A percentile compares a stretch with the other conserved stretches of the same genome.
These are phyloP conservation scores for Curvularia lunata DNA, from an alignment of 2,329 filamentous ascomycete species.

Conservation along the genomic window DNA sequence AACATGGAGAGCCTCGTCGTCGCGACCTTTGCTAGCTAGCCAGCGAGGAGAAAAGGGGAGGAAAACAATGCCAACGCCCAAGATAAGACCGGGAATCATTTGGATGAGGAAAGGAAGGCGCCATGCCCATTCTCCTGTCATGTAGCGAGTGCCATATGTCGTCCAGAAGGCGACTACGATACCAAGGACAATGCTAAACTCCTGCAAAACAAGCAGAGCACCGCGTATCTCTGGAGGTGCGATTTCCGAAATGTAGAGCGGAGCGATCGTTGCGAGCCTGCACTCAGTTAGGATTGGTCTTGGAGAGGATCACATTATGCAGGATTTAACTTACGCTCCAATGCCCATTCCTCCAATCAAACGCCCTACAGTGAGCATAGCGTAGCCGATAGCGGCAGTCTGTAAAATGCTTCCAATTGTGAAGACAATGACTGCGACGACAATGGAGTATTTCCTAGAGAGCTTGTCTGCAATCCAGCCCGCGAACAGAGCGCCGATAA, in stretches of 20 bases:
- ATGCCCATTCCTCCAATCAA: conserved; percentile 60
- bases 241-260: conserved; percentile 62
- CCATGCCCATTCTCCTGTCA: conserved; percentile 53
- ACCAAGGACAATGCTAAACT: conserved; percentile 56
- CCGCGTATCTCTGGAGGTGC: conserved; percentile 58
- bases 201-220: conserved; percentile 57
- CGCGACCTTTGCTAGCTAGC: conserved; percentile 52
- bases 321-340: conserved; percentile 51
- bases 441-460: conserved; percentile 60
- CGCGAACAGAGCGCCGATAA: conserved; percentile 49
- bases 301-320: too few species aligned
- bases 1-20: conserved; percentile 58
- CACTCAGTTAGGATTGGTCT: conserved; percentile 8
- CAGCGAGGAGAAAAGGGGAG: conserved; percentile 64
- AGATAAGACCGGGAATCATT: conserved; percentile 50
- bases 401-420: conserved; percentile 60
- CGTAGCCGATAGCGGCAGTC: conserved; percentile 58
- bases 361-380: conserved; percentile 59
- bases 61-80: conserved; percentile 53
- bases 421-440: conserved; percentile 60
- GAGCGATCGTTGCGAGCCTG: conserved; percentile 52
- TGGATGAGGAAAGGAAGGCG: conserved; percentile 58
- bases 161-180: conserved; percentile 62
- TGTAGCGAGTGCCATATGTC: conserved; percentile 58
- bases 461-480: conserved; percentile 60